Evolutionary conservation across 2,329 filamentous ascomycete genomes (phyloP), one percentile per base, ranked within the genome.

Genomic region (Colletotrichum tropicale): DNA sequence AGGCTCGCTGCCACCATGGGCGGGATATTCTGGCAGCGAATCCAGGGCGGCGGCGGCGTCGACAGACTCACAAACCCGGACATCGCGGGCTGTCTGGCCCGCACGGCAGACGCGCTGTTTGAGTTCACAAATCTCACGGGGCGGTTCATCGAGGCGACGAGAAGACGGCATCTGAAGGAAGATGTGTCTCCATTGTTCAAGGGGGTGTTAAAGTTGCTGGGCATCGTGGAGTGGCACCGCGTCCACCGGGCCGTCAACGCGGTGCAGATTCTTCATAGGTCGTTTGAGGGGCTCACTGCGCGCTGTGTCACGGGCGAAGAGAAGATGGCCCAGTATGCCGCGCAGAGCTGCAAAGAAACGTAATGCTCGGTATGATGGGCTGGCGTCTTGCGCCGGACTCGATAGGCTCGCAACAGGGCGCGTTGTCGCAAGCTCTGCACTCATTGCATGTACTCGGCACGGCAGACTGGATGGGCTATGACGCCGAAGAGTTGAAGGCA

Each of bases 171-270:
- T 6, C 30, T 36, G 21, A 61, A 36, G 10, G 48, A 16, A 4
- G 26, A 10, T 3, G 56, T 74, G 16, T 55, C 52, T 8, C 9
- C 13, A 12, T 18, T 36, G 28, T 75, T 61, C 48, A 66, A 13
- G 24, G 60, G 21, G 28, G 55, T 61, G 12, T 30, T 75, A 8
- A 26, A 16, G 21, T 24, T 75, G 7, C 30, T 75, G 12, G 68
- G 61, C 12, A 34, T 61, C 21, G 36, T 61, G 9, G 38, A 75
- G 52, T 71, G 72, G 68, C 28, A 75, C 30, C 72, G 68, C 28
- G 10, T 55, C 61, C 68, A 75, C 61, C 72, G 68, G 32, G 68
- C 72, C 15, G 28, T 71, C 61, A 75, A 75, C 36, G 48, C 68
- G 15, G 61, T 52, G 8, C 68, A 66, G 15, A 32, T 60, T 16